Base-by-base conservation (phyloP, 106 monocot genomes). In the Acorus calamus region DNA sequence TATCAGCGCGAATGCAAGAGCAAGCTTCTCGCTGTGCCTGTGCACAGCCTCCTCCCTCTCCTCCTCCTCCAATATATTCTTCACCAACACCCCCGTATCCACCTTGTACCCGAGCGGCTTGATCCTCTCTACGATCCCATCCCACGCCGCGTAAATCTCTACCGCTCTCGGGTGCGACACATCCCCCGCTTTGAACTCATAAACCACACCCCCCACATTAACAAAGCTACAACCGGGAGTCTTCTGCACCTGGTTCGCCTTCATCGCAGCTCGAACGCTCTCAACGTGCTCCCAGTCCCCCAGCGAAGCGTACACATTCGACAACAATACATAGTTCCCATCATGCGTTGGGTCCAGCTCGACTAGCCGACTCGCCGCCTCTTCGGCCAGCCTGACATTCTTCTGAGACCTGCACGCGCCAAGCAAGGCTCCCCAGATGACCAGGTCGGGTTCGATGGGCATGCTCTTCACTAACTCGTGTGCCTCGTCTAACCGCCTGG, bases 371-470 rank as follows among this genome's bases (percentile, higher is more conserved):
- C 53, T 13, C 44, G 85, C 80, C 5, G 78, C 89, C 50, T 65
- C 56, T 63, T 85, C 80, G 3, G 80, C 93, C 8, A 85, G 55
- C 28, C 73, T 68, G 2, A 89, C 57, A n/a, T 83, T 73, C 2
- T 60, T 66, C 2, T 76, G 78, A 43, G 48, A 63, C 52, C 71
- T 77, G 57, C 87, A 84, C 6, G 83, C 85, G 9, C 72, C 78
- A 3, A 89, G 81, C 44, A 89, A 64, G 10, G 89, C 74, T 11
- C 86, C 77, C 89, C 93, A 86, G 4, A 89, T 47, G n/a, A 82
- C 61, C 0, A 70, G 47, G 61, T 85, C 88, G 0, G 93, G 88
- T 48, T 73, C 63, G 4, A 92, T 44, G 1, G 77, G 85, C 92
- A 92, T 92, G 7, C 60, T 68, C 7, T 61, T 56, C 14, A 80